Percentiles rank a stretch among this genome's conserved stretches.
Evolutionary conservation across 805 yeast genomes (phyloP).

Genomic region (Brettanomyces custersianus): DNA sequence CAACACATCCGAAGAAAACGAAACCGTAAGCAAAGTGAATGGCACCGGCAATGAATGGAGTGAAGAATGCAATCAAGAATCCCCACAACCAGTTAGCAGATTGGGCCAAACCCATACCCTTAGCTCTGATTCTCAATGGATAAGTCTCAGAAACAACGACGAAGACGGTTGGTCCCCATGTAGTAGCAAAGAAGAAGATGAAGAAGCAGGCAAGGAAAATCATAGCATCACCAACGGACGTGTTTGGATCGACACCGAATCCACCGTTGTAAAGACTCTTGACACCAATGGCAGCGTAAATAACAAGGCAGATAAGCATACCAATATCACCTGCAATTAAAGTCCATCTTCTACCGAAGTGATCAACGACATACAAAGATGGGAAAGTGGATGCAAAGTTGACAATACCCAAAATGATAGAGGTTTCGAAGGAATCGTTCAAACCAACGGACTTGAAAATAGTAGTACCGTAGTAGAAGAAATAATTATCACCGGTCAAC

Average conservation of each 20-base stretch:
- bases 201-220: conserved; percentile 55
- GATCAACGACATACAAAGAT: conserved; percentile 44
- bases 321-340: conserved; percentile 40
- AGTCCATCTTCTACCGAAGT: conserved; percentile 43
- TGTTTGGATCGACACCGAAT: conserved; percentile 29
- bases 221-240: conserved; percentile 51
- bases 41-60: conserved; percentile 45
- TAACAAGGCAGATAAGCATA: conserved; percentile 47
- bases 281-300: conserved; percentile 55
- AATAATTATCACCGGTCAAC: conserved; percentile 53
- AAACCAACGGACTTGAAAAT: conserved; percentile 50
- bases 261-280: conserved; percentile 33
- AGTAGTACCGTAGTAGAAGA: conserved; percentile 56
- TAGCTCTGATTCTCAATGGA: conserved; percentile 55
- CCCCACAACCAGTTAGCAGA: conserved; percentile 61
- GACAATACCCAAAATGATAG: conserved; percentile 46
- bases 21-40: conserved; percentile 51
- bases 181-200: conserved; percentile 57
- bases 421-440: conserved; percentile 43
- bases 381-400: conserved; percentile 46
- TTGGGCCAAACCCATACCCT: conserved; percentile 56
- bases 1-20: conserved; percentile 46
- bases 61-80: conserved; percentile 44
- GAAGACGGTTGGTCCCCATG: conserved; percentile 69
- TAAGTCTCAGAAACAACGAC: conserved; percentile 59